These are phyloP conservation scores for Candida tropicalis DNA, from an alignment of 1,139 yeast genomes.

Conservation along the genomic window DNA sequence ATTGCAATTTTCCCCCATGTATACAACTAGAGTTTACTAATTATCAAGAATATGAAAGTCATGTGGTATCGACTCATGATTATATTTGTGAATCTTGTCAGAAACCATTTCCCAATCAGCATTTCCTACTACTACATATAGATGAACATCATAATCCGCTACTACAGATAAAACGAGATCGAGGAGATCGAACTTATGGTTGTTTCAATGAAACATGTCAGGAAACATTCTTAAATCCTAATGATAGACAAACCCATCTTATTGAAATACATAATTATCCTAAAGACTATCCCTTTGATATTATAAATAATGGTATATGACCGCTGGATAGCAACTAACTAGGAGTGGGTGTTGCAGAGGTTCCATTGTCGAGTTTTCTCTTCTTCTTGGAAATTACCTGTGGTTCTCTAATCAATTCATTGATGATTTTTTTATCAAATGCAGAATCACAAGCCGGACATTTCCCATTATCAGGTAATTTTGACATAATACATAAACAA, in stretches of 20 bases:
- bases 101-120: slow-evolving; percentile 41
- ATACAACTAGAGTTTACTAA: slow-evolving; percentile 16
- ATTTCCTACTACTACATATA: slow-evolving; percentile 47
- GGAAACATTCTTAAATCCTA: slow-evolving; percentile 32
- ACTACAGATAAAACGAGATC: slow-evolving; percentile 32
- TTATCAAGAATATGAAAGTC: slow-evolving; percentile 32
- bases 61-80: slow-evolving; percentile 25
- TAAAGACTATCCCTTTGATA: slow-evolving; percentile 37
- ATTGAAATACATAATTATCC: slow-evolving; percentile 55
- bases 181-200: slow-evolving; percentile 40
- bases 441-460: slow-evolving; percentile 57
- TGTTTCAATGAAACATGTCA: slow-evolving; percentile 45
- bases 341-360: neutral
- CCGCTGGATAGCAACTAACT: neutral
- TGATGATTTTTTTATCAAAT: slow-evolving; percentile 52
- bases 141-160: slow-evolving; percentile 59
- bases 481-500: slow-evolving; percentile 80
- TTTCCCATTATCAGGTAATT: slow-evolving; percentile 57
- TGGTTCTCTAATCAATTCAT: slow-evolving; percentile 52
- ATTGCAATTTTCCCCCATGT: slow-evolving; percentile 18
- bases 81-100: slow-evolving; percentile 46
- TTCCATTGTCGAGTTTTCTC: slow-evolving; percentile 29
- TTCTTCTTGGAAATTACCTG: slow-evolving; percentile 46
- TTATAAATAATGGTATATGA: slow-evolving; percentile 32
- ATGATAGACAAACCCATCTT: slow-evolving; percentile 48